Evolutionary conservation across 2,329 filamentous ascomycete species (phyloP), one percentile per base, ranked within the genome.

Genomic region (Colletotrichum sp.): DNA sequence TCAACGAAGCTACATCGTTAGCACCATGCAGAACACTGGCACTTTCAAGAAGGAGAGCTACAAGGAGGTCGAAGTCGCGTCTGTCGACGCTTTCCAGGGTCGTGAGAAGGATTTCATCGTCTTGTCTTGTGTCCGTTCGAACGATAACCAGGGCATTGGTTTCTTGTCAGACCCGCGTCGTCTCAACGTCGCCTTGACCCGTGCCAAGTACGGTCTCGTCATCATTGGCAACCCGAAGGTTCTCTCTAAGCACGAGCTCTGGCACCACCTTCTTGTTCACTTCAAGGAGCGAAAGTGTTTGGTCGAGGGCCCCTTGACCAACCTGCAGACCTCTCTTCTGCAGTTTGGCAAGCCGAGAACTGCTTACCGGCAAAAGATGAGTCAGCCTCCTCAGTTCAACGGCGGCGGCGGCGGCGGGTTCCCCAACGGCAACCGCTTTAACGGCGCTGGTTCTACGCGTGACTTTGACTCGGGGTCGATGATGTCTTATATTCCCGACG

Each of bases 81-180:
- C 96, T 0, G 97, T 99, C 49, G 97, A 99, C 88, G 97, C 97
- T 24, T 99, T 99, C 90, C 97, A 99, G 84, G 97, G 97, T 69
- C 94, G 97, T 88, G 97, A 99, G 87, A 99, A 99, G 88, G 97
- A 99, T 83, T 99, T 98, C 82, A 99, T 99, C 81, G 96, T 99
- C 52, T 89, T 99, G 36, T 99, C 97, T 77, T 99, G 97, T 83
- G 97, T 99, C 67, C 95, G 97, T 83, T 99, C 96, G 83, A 99
- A 99, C 84, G 97, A 99, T 81, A 98, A 99, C 84, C 97, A 99
- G 85, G 97, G 97, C 79, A 99, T 99, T 81, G 97, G 97, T 87
- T 99, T 99, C 92, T 89, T 99, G 89, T 99, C 96, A 76, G 97
- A 99, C 81, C 97, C 97, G 69, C 95, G 97, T 79, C 96, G 97